Evolutionary conservation across 73 alveolate genomes (phyloP).

Genomic region (Blepharisma japonicum): DNA sequence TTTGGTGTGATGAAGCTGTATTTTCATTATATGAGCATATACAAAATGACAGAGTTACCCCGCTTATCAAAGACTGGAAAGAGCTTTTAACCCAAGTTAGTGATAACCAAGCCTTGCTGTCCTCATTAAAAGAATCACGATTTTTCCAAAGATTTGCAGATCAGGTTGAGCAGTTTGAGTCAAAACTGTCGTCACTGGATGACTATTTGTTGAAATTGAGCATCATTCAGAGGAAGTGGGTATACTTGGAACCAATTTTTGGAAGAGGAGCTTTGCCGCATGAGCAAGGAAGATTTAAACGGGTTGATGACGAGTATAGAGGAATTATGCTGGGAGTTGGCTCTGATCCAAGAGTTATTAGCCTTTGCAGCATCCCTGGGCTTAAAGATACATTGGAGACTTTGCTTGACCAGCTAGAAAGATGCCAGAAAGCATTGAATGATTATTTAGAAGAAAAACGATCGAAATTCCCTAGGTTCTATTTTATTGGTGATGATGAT

Average conservation of each 20-base stretch:
- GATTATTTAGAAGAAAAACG: slow-evolving; percentile 98
- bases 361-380: slow-evolving; percentile 89
- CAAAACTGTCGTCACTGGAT: slow-evolving; percentile 91
- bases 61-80: slow-evolving; percentile 99
- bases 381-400: slow-evolving; percentile 95
- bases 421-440: slow-evolving; percentile 99
- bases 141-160: slow-evolving; percentile 91
- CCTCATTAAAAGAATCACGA: slow-evolving; percentile 95
- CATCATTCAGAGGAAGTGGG: slow-evolving; percentile 98
- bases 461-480: slow-evolving; percentile 97
- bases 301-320: slow-evolving; percentile 98
- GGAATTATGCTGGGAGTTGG: slow-evolving; percentile 90
- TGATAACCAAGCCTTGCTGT: slow-evolving; percentile 95
- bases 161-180: slow-evolving; percentile 92
- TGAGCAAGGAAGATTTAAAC: slow-evolving; percentile 98
- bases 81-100: slow-evolving; percentile 98
- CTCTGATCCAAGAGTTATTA: slow-evolving; percentile 85
- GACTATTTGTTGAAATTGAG: slow-evolving; percentile 82
- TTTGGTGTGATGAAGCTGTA: slow-evolving; percentile 73
- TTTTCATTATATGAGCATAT: slow-evolving; percentile 76
- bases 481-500: slow-evolving; percentile 99
- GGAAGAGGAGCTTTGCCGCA: slow-evolving; percentile 99
- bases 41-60: slow-evolving; percentile 89
- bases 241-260: slow-evolving; percentile 98
- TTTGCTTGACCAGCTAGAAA: slow-evolving; percentile 94